A percentile compares a stretch with the other conserved stretches of the same genome.
phyloP scores from a whole-genome alignment of 371 early-diverging fungal genomes.

The Mucor lusitanicus region DNA sequence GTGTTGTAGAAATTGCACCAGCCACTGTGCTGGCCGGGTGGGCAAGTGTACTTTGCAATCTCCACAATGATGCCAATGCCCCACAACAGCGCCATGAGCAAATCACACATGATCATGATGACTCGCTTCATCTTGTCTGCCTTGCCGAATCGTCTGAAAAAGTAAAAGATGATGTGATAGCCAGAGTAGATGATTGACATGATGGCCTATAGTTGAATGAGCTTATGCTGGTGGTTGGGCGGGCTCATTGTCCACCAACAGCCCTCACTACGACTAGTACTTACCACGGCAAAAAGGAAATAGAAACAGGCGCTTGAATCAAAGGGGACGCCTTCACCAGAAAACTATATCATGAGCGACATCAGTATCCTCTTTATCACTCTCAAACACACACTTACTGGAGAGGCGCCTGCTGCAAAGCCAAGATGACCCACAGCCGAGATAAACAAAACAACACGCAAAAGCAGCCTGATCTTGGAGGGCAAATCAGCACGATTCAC shows the following conservation, averaged over 20 bases:
- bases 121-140: conserved; percentile 50
- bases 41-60: conserved; percentile 51
- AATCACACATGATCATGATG: conserved; percentile 50
- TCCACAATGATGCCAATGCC: conserved; percentile 60
- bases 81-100: conserved; percentile 54
- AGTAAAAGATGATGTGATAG: conserved; percentile 46
- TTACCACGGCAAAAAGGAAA: conserved; percentile 51
- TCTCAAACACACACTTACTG: conserved; percentile 31
- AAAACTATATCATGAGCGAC: conserved; percentile 27
- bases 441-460: conserved; percentile 43
- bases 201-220: conserved; percentile 43
- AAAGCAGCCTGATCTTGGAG: conserved; percentile 33
- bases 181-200: conserved; percentile 51
- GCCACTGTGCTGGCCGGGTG: conserved; percentile 41
- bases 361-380: not conserved
- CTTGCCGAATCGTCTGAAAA: conserved; percentile 47
- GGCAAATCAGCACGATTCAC: conserved; percentile 14
- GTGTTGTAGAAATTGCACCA: conserved; percentile 67
- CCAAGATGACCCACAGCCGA: conserved; percentile 46
- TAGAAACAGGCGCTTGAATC: conserved; percentile 41
- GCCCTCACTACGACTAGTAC: not conserved
- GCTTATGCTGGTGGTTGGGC: too few relatives aligned
- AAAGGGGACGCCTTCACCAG: conserved; percentile 39
- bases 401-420: conserved; percentile 53
- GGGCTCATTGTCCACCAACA: not conserved